A percentile compares a stretch with the other conserved stretches of the same genome.
These are phyloP conservation scores for Chlorella ohadii DNA, from an alignment of 139 green algal genomes.

Conservation along the genomic window DNA sequence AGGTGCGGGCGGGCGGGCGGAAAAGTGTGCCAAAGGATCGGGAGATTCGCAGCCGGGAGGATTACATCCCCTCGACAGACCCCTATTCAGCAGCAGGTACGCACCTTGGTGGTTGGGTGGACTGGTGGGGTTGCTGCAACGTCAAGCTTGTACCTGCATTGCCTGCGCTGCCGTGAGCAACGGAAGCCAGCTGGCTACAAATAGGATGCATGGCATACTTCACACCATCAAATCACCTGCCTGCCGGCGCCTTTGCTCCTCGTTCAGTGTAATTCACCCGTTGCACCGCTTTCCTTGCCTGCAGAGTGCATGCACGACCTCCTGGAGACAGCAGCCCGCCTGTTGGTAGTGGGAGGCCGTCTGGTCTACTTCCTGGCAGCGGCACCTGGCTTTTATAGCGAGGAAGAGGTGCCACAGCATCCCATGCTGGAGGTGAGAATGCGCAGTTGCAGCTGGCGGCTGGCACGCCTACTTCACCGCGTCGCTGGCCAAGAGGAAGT, in stretches of 20 bases:
- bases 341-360: slow-evolving; percentile 72
- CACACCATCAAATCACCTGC: too few species aligned
- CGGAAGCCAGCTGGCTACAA: too few species aligned
- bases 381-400: slow-evolving; percentile 58
- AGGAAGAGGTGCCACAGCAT: slow-evolving; percentile 77
- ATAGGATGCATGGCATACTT: too few species aligned
- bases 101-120: neutral
- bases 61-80: slow-evolving; percentile 80
- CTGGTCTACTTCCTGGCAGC: slow-evolving; percentile 83
- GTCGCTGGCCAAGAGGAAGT: too few species aligned
- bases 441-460: too few species aligned
- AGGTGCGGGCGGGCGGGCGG: slow-evolving; percentile 87
- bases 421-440: slow-evolving; percentile 62
- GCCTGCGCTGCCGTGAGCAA: too few species aligned
- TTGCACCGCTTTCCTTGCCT: slow-evolving; percentile 50
- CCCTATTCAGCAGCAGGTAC: slow-evolving; percentile 80
- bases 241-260: too few species aligned
- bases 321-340: slow-evolving; percentile 79
- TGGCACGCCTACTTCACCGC: too few species aligned
- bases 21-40: slow-evolving; percentile 69
- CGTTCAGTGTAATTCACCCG: too few species aligned
- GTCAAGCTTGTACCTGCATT: too few species aligned
- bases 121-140: too few species aligned
- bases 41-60: slow-evolving; percentile 51
- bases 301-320: slow-evolving; percentile 94